These are phyloP conservation scores for Penicillium sp. DNA, from an alignment of 2,329 filamentous ascomycete genomes.

Conservation along the genomic window DNA sequence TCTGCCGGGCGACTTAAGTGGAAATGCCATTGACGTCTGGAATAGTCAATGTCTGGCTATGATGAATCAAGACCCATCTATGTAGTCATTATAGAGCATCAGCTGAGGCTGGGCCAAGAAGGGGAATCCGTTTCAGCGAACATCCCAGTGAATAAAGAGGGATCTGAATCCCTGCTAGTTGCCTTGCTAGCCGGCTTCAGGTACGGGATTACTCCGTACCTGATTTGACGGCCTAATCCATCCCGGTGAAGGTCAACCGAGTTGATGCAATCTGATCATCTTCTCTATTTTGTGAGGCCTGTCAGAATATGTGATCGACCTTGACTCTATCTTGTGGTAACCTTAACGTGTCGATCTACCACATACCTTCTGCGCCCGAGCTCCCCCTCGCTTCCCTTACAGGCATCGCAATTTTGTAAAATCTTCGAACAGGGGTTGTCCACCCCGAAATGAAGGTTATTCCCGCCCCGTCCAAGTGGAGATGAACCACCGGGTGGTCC, in stretches of 20 bases:
- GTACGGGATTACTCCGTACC: slow-evolving; percentile 2
- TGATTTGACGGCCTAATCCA: slow-evolving; percentile 1
- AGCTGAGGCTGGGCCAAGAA: slow-evolving; percentile 17
- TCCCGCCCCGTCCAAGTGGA: slow-evolving; percentile 11
- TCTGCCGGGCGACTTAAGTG: slow-evolving; percentile 21
- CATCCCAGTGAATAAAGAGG: too few relatives aligned
- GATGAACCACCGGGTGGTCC: slow-evolving; percentile 14
- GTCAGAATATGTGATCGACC: neutral
- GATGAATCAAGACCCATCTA: neutral
- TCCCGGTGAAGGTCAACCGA: slow-evolving; percentile 7
- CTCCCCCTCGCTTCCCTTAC: neutral
- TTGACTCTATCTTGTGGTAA: neutral
- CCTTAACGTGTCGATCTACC: slow-evolving; percentile 6
- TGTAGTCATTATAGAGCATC: slow-evolving; percentile 15
- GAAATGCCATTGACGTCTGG: slow-evolving; percentile 3
- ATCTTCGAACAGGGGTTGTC: neutral
- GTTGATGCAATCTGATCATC: slow-evolving; percentile 13
- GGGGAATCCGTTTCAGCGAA: slow-evolving; percentile 13
- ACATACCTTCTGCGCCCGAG: neutral
- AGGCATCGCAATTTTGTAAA: neutral
- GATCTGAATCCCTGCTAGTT: slow-evolving; percentile 17
- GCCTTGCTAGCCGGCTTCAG: slow-evolving; percentile 11
- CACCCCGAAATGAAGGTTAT: slow-evolving; percentile 12
- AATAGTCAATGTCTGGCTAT: too few relatives aligned
- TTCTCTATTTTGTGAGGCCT: neutral